Evolutionary conservation across 805 yeast genomes (phyloP).

Genomic region (Candida chilensis): DNA sequence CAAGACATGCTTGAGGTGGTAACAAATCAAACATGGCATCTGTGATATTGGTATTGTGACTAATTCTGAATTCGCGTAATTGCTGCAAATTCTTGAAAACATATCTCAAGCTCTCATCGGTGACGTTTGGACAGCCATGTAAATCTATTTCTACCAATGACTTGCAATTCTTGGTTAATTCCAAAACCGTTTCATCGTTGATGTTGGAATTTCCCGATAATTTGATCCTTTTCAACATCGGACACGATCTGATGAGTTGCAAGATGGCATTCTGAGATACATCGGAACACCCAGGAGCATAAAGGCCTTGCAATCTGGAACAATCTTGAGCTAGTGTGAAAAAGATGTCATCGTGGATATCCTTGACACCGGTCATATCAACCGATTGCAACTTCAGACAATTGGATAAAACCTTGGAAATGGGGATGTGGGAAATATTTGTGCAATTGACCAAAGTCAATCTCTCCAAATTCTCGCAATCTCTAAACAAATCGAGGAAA

Average conservation of each 20-base stretch:
- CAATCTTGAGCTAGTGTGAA: constrained; percentile 61
- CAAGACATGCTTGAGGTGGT: constrained; percentile 40
- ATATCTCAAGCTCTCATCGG: constrained; percentile 49
- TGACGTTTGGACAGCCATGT: constrained; percentile 68
- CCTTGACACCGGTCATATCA: constrained; percentile 74
- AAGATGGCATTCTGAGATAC: constrained; percentile 60
- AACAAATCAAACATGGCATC: constrained; percentile 53
- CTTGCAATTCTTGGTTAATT: constrained; percentile 64
- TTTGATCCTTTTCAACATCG: constrained; percentile 73
- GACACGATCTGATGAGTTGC: constrained; percentile 51
- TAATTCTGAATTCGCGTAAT: constrained; percentile 76
- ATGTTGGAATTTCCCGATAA: constrained; percentile 64
- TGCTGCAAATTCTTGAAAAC: constrained; percentile 58
- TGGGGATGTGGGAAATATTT: constrained; percentile 48
- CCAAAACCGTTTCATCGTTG: constrained; percentile 51
- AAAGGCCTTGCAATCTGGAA: constrained; percentile 75
- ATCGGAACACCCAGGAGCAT: constrained; percentile 76
- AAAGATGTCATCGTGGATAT: constrained; percentile 58
- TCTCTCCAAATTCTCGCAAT: constrained; percentile 74
- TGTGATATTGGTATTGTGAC: constrained; percentile 61
- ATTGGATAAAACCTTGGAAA: constrained; percentile 49
- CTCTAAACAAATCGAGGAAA: constrained; percentile 48
- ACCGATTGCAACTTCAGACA: constrained; percentile 75
- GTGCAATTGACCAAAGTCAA: constrained; percentile 79
- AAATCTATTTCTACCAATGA: constrained; percentile 84